Base-by-base conservation (phyloP, 2,329 filamentous ascomycete species). In the Kalmusia sp. region DNA sequence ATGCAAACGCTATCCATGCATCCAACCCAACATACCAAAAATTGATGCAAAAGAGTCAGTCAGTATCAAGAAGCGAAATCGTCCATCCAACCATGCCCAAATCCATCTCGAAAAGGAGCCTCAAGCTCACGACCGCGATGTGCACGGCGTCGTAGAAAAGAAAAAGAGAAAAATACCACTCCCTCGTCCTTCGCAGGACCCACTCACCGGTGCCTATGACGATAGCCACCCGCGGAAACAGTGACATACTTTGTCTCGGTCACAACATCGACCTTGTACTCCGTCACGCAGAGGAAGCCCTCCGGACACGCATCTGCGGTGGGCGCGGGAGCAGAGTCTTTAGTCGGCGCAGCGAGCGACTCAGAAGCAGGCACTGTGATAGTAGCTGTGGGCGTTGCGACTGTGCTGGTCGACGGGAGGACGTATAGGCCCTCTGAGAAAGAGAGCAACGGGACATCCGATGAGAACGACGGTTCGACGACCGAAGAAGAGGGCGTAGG, bases 211-310 rank as follows among this genome's bases (percentile, higher is more conserved):
- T 34, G 27, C 41, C 19, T 45, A 19, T 45, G 41, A 17, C 6
- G 21, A 19, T 37, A 30, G 2, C 31, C 43, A 12, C 24, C 43
- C 15, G 24, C 44, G 1, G 33, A n/a, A 7, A 47, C 22, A 30
- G 44, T 47, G 2, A 47, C 44, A 37, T 47, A 47, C 33, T 27
- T 6, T 22, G 28, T 27, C 41, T 52, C 37, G 1, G 39, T 38
- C 27, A 39, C 44, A 19, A 43, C 37, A 2, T 25, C n/a, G 21
- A 40, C 19, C 22, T 28, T 37, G 19, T 19, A 22, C 35, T 19
- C 27, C 15, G 63, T 67, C 7, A 71, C 62, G 43, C 67, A 71
- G 17, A 53, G 51, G 27, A 57, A 60, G 15, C 64, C 66, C 31
- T 37, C 21, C 8, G n/a, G n/a, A n/a, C n/a, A n/a, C n/a, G 8